Conservation (phyloP, 148 eudicot species). For the Agrostemma githago region DNA sequence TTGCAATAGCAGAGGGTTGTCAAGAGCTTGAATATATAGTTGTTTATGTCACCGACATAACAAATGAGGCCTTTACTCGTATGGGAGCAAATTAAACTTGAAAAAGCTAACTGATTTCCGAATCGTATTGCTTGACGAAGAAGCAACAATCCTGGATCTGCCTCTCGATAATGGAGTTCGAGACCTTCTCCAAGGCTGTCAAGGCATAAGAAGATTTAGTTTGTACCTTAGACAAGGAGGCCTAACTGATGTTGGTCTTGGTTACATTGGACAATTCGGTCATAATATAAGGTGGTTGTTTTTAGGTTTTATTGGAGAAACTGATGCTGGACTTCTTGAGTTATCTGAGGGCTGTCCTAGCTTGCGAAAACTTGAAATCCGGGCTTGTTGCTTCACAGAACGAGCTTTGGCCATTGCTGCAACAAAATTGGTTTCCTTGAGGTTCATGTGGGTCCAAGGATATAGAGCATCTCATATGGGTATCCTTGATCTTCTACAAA, state of each 20-base stretch:
- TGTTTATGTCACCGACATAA: no score
- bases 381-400: no score
- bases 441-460: slow-evolving; percentile 88
- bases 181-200: no score
- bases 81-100: slow-evolving; percentile 43
- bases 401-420: slow-evolving; percentile 1
- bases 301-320: slow-evolving; percentile 62
- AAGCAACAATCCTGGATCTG: slow-evolving; percentile 48
- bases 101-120: slow-evolving; percentile 38
- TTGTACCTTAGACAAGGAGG: no score
- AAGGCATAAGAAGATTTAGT: no score
- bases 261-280: no score
- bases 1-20: slow-evolving; percentile 66
- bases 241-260: no score
- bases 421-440: slow-evolving; percentile 39
- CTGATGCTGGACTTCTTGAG: slow-evolving; percentile 55
- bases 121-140: slow-evolving; percentile 32
- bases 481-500: slow-evolving; percentile 33
- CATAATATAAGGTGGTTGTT: slow-evolving; percentile 58
- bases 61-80: no score
- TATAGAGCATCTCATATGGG: slow-evolving; percentile 33
- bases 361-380: no score
- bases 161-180: slow-evolving; percentile 78
- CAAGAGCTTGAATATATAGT: slow-evolving; percentile 39
- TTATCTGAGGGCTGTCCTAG: no score